phyloP scores from a whole-genome alignment of 2,329 filamentous ascomycete genomes.

The Alternaria gaisen region DNA sequence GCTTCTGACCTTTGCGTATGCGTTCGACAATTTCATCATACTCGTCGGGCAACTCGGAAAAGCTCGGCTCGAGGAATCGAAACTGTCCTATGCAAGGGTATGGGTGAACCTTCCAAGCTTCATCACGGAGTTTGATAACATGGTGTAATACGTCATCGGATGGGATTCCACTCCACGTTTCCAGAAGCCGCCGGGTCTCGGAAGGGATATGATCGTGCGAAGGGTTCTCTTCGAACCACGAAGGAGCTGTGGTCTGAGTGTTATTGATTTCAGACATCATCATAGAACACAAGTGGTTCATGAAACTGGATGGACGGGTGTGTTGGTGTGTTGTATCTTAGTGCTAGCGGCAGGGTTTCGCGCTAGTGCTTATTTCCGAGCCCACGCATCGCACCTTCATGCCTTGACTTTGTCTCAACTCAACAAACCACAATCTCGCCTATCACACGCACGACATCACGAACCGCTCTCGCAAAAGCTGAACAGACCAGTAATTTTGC shows the following conservation, averaged over 20 bases:
- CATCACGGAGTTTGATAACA: constrained; percentile 38
- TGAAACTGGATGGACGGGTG: background rate
- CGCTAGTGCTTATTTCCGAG: constrained; percentile 3
- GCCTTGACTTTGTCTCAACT: background rate
- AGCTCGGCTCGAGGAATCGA: constrained; percentile 41
- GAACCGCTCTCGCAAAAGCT: background rate
- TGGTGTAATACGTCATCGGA: constrained; percentile 43
- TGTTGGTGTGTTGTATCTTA: background rate
- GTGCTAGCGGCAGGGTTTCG: background rate
- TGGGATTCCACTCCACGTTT: constrained; percentile 50
- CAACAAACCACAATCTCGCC: background rate
- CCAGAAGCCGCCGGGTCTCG: constrained; percentile 43
- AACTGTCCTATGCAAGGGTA: constrained; percentile 49
- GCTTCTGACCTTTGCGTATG: constrained; percentile 35
- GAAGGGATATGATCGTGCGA: constrained; percentile 32
- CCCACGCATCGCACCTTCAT: background rate
- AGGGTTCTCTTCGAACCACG: constrained; percentile 41
- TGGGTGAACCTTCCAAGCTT: constrained; percentile 37
- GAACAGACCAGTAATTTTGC: background rate
- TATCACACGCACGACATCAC: background rate
- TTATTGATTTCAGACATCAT: constrained; percentile 13
- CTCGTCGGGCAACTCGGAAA: constrained; percentile 26
- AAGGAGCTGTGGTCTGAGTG: constrained; percentile 2
- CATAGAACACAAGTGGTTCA: background rate
- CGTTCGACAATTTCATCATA: constrained; percentile 41